phyloP scores from a whole-genome alignment of 1,284 basidiomycete genomes.

The Apiotrichum sp. region DNA sequence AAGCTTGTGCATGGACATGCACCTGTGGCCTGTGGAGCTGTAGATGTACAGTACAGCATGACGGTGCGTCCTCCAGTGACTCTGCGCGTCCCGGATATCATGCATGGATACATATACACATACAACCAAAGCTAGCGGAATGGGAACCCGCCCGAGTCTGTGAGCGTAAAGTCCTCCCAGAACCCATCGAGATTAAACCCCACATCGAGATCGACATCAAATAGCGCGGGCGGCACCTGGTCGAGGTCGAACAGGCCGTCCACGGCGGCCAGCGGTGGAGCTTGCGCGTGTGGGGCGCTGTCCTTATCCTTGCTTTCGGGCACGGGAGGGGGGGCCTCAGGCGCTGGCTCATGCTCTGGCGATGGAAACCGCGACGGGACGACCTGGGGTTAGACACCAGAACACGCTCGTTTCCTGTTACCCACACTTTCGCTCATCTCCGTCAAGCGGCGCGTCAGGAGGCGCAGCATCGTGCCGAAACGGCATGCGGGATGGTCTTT shows the following conservation, averaged over 20 bases:
- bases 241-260: constrained; percentile 11
- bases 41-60: too few species aligned
- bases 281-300: not conserved
- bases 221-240: constrained; percentile 20
- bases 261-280: not conserved
- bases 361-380: constrained; percentile 41
- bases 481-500: constrained; percentile 42
- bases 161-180: constrained; percentile 43
- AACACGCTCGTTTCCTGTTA: not conserved
- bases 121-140: constrained; percentile 21
- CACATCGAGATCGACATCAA: constrained; percentile 36
- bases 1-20: too few species aligned
- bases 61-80: too few species aligned
- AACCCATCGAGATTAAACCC: constrained; percentile 42
- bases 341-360: constrained; percentile 31
- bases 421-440: constrained; percentile 39
- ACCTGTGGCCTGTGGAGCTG: too few species aligned
- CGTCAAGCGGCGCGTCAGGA: constrained; percentile 37
- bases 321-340: constrained; percentile 21
- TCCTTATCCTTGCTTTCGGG: too few species aligned
- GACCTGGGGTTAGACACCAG: constrained; percentile 18
- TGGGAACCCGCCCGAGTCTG: constrained; percentile 39
- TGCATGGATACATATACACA: too few species aligned
- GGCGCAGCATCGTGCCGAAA: constrained; percentile 42
- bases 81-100: too few species aligned